Conservation (phyloP, 2,329 filamentous ascomycete genomes). For the Cytospora piceicola region DNA sequence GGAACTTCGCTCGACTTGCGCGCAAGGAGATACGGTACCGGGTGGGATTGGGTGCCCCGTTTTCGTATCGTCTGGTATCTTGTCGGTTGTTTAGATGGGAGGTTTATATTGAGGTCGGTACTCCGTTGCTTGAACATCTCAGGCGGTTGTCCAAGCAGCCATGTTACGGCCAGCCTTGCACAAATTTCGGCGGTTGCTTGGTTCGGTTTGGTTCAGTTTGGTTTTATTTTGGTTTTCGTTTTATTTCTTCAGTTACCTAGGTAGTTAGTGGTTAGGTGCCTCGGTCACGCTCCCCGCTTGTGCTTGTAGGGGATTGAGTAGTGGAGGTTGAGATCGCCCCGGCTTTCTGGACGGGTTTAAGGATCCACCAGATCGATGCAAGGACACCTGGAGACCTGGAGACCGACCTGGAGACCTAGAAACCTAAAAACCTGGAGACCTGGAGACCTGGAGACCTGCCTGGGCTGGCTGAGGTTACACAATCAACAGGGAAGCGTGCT, state of each 20-base stretch:
- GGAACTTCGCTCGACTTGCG: neutral
- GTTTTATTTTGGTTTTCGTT: neutral
- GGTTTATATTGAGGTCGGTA: neutral
- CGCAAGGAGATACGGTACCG: neutral
- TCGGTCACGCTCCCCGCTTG: neutral
- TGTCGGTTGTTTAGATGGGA: slow-evolving; percentile 7
- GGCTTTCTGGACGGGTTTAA: neutral
- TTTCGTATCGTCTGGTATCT: neutral
- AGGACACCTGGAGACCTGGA: neutral
- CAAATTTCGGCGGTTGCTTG: neutral
- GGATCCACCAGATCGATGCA: slow-evolving; percentile 4
- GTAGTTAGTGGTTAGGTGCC: neutral
- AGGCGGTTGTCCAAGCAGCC: neutral
- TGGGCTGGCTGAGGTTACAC: neutral
- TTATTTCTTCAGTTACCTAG: too few species aligned
- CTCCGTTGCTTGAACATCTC: neutral
- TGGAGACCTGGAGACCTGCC: neutral
- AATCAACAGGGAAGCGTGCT: neutral
- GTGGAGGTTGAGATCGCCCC: slow-evolving; percentile 3
- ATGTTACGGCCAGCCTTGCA: neutral
- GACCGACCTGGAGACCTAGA: neutral
- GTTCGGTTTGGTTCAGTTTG: neutral
- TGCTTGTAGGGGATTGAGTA: slow-evolving; percentile 1
- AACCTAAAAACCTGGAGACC: too few species aligned
- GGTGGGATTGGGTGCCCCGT: slow-evolving; percentile 3